Evolutionary conservation across 768 basidiomycete genomes (phyloP).

Genomic region (Boletus sp.): DNA sequence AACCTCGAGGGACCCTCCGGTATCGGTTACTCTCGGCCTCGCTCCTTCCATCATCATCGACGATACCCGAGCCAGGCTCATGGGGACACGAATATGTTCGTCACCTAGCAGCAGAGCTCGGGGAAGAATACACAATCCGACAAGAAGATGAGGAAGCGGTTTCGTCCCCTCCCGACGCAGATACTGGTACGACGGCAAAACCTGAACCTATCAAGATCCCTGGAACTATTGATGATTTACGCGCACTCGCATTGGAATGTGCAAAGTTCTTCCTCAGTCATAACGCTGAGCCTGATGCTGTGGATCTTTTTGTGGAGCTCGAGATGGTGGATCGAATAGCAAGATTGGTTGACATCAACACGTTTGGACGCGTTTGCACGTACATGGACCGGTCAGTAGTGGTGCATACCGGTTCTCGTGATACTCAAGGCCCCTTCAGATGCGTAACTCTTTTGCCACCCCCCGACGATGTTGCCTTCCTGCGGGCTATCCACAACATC

Average conservation of each 20-base stretch:
- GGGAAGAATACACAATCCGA: constrained; percentile 83
- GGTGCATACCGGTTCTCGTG: background rate
- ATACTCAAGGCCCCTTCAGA: constrained; percentile 33
- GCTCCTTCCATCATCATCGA: constrained; percentile 58
- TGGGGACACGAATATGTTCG: constrained; percentile 99
- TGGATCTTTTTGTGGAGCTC: constrained; percentile 90
- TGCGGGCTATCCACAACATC: constrained; percentile 83
- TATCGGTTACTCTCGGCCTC: constrained; percentile 85
- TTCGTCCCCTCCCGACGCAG: constrained; percentile 21
- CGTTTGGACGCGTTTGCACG: constrained; percentile 83
- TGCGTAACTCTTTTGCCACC: constrained; percentile 89
- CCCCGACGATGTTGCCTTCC: constrained; percentile 88
- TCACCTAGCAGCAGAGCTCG: constrained; percentile 93
- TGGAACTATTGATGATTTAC: constrained; percentile 72
- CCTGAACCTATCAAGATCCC: constrained; percentile 32
- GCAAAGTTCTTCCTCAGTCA: constrained; percentile 87
- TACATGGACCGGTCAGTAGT: constrained; percentile 87
- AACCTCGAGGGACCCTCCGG: constrained; percentile 91
- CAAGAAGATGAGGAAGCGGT: constrained; percentile 47
- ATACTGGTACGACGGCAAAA: constrained; percentile 28
- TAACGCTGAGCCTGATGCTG: constrained; percentile 97
- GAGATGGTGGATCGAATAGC: constrained; percentile 83
- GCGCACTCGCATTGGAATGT: constrained; percentile 74
- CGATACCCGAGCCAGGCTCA: constrained; percentile 82
- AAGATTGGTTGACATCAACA: constrained; percentile 80